phyloP scores from a whole-genome alignment of 2,329 filamentous ascomycete species.

The Neonectria faginata region DNA sequence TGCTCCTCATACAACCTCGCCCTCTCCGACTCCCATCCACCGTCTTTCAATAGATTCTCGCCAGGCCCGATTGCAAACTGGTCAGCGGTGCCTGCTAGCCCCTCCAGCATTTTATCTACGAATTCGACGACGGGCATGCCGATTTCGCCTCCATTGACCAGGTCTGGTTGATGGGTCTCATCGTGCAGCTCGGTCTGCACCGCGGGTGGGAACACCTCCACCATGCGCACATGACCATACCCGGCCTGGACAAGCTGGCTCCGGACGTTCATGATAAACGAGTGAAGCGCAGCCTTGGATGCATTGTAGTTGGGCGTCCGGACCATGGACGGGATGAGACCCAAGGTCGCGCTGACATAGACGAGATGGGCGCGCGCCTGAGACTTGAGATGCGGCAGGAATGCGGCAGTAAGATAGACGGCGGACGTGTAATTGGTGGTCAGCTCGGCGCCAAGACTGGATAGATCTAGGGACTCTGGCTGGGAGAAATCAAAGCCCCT shows the following conservation, averaged over 20 bases:
- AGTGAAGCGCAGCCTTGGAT: slow-evolving; percentile 44
- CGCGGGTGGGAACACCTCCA: slow-evolving; percentile 47
- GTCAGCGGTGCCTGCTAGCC: slow-evolving; percentile 37
- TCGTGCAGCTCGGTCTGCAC: slow-evolving; percentile 47
- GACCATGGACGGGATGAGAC: slow-evolving; percentile 36
- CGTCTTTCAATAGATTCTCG: slow-evolving; percentile 39
- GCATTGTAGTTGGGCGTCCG: slow-evolving; percentile 47
- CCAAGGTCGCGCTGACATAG: slow-evolving; percentile 43
- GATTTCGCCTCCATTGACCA: slow-evolving; percentile 45
- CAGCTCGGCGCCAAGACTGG: slow-evolving; percentile 43
- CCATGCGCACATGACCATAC: slow-evolving; percentile 30
- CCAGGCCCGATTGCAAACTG: slow-evolving; percentile 43
- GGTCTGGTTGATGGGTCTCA: slow-evolving; percentile 42
- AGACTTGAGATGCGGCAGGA: slow-evolving; percentile 44
- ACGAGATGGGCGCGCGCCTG: slow-evolving; percentile 34
- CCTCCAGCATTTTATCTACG: slow-evolving; percentile 51
- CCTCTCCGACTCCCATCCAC: slow-evolving; percentile 40
- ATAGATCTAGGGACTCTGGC: slow-evolving; percentile 45
- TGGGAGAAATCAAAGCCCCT: slow-evolving; percentile 49
- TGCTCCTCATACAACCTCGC: slow-evolving; percentile 35
- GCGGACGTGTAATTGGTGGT: slow-evolving; percentile 46
- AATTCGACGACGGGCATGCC: slow-evolving; percentile 56
- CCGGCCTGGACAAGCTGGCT: slow-evolving; percentile 36
- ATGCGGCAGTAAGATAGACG: slow-evolving; percentile 44
- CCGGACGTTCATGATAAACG: slow-evolving; percentile 41